Percentiles rank a stretch among this genome's conserved stretches.
Conservation (phyloP, 2,329 filamentous ascomycete species). For the Colletotrichum tanaceti region DNA sequence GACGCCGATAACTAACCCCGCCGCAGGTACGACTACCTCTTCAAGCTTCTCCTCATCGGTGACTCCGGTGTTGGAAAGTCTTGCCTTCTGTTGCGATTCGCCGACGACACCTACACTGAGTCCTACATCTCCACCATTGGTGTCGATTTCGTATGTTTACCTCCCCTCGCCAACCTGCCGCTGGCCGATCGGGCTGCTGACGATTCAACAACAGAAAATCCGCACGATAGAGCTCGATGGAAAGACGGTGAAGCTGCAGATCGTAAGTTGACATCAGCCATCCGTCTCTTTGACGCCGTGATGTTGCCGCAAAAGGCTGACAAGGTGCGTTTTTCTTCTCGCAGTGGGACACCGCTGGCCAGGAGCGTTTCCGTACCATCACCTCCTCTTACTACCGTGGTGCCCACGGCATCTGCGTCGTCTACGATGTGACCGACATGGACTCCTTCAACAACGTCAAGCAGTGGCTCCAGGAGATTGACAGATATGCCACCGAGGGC, state of each 20-base stretch:
- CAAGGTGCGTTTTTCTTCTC: constrained; percentile 42
- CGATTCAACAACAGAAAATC: constrained; percentile 80
- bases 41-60: constrained; percentile 99
- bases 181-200: constrained; percentile 27
- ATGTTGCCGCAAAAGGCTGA: constrained; percentile 44
- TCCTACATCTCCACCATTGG: constrained; percentile 99
- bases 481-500: constrained; percentile 98
- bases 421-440: constrained; percentile 99
- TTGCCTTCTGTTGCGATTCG: constrained; percentile 96
- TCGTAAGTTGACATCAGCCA: constrained; percentile 72
- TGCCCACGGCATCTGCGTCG: constrained; percentile 98
- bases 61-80: constrained; percentile 99
- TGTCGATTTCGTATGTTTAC: constrained; percentile 88
- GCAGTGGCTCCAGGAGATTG: constrained; percentile 99
- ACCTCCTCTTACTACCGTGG: constrained; percentile 99
- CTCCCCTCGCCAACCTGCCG: not conserved
- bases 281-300: not conserved
- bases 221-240: constrained; percentile 98
- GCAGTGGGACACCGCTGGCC: constrained; percentile 98
- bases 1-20: constrained; percentile 43
- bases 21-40: constrained; percentile 98
- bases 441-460: constrained; percentile 99
- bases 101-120: constrained; percentile 99
- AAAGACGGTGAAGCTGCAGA: constrained; percentile 99
- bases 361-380: constrained; percentile 99